A percentile compares a stretch with the other conserved stretches of the same genome.
These are phyloP conservation scores for Spergularia marina DNA, from an alignment of 148 eudicot genomes.

Conservation along the genomic window DNA sequence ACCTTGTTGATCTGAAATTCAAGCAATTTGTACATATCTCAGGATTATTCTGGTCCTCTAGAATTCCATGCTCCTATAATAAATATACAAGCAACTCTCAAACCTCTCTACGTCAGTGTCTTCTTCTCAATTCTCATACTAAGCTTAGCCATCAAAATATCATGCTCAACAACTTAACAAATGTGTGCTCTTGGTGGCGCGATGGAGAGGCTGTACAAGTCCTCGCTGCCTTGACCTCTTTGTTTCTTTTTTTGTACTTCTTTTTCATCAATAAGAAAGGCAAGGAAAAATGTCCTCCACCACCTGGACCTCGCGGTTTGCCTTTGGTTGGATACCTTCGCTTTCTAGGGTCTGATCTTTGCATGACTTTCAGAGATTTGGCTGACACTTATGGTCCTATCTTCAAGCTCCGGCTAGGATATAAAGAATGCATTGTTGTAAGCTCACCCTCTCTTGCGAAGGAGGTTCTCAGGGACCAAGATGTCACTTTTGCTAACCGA, in stretches of 20 bases:
- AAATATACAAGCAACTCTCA: too few species aligned
- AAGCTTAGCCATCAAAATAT: background rate
- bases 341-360: constrained; percentile 32
- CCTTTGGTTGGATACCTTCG: constrained; percentile 43
- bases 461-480: constrained; percentile 44
- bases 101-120: background rate
- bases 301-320: constrained; percentile 47
- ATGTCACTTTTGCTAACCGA: constrained; percentile 37
- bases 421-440: constrained; percentile 32
- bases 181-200: constrained; percentile 8
- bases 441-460: constrained; percentile 40
- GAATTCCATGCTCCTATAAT: too few species aligned
- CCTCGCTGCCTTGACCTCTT: background rate
- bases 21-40: too few species aligned
- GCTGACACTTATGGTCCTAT: constrained; percentile 39
- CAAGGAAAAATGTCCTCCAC: constrained; percentile 5
- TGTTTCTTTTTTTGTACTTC: background rate
- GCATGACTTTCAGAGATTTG: constrained; percentile 23
- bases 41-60: too few species aligned
- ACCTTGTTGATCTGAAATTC: too few species aligned
- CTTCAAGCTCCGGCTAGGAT: constrained; percentile 35
- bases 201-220: constrained; percentile 2
- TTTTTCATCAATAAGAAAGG: background rate
- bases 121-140: background rate
- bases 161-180: background rate